Evolutionary conservation across 768 basidiomycete genomes (phyloP), one percentile per base, ranked within the genome.

Genomic region (Trametes coccinea): DNA sequence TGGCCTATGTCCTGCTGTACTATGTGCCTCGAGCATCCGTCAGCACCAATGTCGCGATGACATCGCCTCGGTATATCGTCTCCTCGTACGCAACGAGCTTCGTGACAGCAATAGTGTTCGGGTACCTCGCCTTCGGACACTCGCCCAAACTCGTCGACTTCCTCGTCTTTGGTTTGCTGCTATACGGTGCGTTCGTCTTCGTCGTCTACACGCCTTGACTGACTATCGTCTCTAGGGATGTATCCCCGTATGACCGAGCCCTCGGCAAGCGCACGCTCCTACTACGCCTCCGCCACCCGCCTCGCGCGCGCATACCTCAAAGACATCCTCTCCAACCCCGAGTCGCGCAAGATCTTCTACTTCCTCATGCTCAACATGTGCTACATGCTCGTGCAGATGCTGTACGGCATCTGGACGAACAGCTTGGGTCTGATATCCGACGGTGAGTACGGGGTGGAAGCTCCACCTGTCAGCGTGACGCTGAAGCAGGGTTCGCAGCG

Each of bases 361-460:
- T 99, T 99, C 76, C 79, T 98, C 52, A 82, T 95, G 74, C 79
- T 99, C 50, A 99, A 99, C 74, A 79, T 98, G 75, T 88, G 85
- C 65, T 99, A 93, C 76, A 98, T 99, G 97, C 80, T 91, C 44
- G 87, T 99, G 10, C 97, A 99, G 76, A 93, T 98, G 92, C 72
- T 93, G 61, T 97, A 95, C 72, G 97, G 97, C 8, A 87, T 98
- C 30, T 95, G 95, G 90, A 99, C 97, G 45, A 99, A 99, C 69
- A 94, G 92, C 67, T 75, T 99, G 49, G 97, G 97, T 5, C 78
- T 99, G 39, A 98, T 99, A 59, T 97, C 95, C 9, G 97, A 99
- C 72, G 95, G 96, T 96, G 65, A 48, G 61, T 59, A 11, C 11
- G 40, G 30, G 2, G 2, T 13, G n/a, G 10, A 33, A 8, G 2